Percentiles rank a stretch among this genome's conserved stretches.
Conservation (phyloP, 352 stramenopile species). For the Globisporangium recalcitrans region DNA sequence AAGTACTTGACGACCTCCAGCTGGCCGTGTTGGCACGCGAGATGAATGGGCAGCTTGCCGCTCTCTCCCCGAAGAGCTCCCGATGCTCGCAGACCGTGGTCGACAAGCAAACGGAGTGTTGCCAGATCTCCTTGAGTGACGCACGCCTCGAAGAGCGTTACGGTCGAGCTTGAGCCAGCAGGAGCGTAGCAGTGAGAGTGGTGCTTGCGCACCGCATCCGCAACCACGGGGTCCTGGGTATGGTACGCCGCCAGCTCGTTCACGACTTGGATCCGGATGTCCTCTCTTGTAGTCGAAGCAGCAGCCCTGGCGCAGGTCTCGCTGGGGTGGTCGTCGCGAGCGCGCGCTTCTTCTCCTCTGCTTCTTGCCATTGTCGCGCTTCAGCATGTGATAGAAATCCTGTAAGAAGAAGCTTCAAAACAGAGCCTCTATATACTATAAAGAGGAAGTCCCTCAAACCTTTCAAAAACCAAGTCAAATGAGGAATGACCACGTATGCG, state of each 20-base stretch:
- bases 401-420: no score
- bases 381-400: no score
- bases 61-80: neutral
- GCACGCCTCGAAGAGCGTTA: neutral
- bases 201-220: neutral
- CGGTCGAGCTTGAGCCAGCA: neutral
- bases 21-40: neutral
- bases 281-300: neutral
- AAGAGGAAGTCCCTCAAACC: no score
- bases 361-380: neutral
- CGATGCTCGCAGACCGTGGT: neutral
- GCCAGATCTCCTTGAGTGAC: neutral
- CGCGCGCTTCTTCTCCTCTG: neutral
- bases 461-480: no score
- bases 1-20: neutral
- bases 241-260: neutral
- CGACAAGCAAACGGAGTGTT: neutral
- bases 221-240: neutral
- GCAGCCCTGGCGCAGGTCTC: no score
- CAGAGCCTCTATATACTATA: no score
- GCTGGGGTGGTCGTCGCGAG: no score
- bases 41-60: neutral
- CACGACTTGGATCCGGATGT: neutral
- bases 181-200: neutral
- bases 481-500: no score